Evolutionary conservation across 2,329 filamentous ascomycete genomes (phyloP), one percentile per base, ranked within the genome.

Genomic region (Herpotrichia juniperi): DNA sequence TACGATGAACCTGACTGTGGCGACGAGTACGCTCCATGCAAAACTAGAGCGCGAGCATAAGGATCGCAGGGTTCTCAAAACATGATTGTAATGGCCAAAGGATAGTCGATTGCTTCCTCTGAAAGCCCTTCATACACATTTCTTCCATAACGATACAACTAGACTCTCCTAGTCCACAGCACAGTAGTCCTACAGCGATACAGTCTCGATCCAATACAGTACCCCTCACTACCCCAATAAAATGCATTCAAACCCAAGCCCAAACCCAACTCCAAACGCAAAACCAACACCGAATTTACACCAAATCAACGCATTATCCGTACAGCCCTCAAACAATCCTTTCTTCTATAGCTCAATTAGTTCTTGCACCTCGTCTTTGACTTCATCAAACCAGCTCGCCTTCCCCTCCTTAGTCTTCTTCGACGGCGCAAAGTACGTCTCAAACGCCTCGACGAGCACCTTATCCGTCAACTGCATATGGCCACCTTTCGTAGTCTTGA

Each of bases 381-480:
- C 8, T n/a, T 46, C 32, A 19, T 45, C 37, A n/a, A n/a, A n/a
- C 62, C 51, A 58, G 22, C 50, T 49, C 22, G 45, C 57, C 34
- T 46, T 34, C 40, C 12, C 19, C 17, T 14, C 24, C 9, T 31
- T 8, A 25, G 37, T 21, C 37, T 6, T 30, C 51, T 60, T 54
- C 9, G 50, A 40, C 1, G 76, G 71, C 6, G 87, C 86, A 66
- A 89, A 89, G 64, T 85, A 91, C 61, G 84, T 81, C 45, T 73
- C 72, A 64, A 96, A 91, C 2, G 86, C 82, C 42, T 84, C 79
- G 53, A 77, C 82, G 66, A 97, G 71, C 25, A 87, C 72, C 61
- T 88, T 78, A 10, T 90, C 85, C 0, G 79, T 76, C 56, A 97
- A 77, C 56, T 87, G 77, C 92, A 99, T 97, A 77, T 99, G 94